A percentile compares a stretch with the other conserved stretches of the same genome.
Evolutionary conservation across 768 basidiomycete species (phyloP).

Genomic region (Russula olivacea): DNA sequence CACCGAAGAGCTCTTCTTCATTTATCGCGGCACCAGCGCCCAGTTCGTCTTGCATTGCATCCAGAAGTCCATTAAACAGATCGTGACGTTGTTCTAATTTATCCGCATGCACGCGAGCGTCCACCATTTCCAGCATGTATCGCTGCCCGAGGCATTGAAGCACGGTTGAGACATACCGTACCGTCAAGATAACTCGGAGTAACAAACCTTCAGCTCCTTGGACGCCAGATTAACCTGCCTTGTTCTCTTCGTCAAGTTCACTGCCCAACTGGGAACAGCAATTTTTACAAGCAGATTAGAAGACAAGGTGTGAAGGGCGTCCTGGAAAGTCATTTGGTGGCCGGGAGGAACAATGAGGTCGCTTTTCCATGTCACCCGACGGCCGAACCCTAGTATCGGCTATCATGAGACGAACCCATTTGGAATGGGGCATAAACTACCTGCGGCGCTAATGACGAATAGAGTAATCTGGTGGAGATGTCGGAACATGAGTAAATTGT

Average conservation of each 20-base stretch:
- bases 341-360: constrained; percentile 37
- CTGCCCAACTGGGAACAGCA: constrained; percentile 37
- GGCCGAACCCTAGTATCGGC: constrained; percentile 39
- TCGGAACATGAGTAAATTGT: background rate
- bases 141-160: constrained; percentile 3
- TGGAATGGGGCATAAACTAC: background rate
- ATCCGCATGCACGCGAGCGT: constrained; percentile 15
- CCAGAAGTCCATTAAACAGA: constrained; percentile 29
- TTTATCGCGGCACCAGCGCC: constrained; percentile 15
- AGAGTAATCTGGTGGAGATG: constrained; percentile 41
- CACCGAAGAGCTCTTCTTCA: constrained; percentile 27
- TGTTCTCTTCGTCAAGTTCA: constrained; percentile 34
- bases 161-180: too few relatives aligned
- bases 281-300: constrained; percentile 36
- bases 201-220: constrained; percentile 39
- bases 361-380: constrained; percentile 45
- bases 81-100: constrained; percentile 27
- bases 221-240: constrained; percentile 36
- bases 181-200: background rate
- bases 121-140: constrained; percentile 31
- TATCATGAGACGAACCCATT: background rate
- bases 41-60: constrained; percentile 21
- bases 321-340: constrained; percentile 46
- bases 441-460: constrained; percentile 48
- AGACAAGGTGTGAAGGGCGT: constrained; percentile 42